phyloP scores from a whole-genome alignment of 2,329 filamentous ascomycete species.

The Metarhizium album region DNA sequence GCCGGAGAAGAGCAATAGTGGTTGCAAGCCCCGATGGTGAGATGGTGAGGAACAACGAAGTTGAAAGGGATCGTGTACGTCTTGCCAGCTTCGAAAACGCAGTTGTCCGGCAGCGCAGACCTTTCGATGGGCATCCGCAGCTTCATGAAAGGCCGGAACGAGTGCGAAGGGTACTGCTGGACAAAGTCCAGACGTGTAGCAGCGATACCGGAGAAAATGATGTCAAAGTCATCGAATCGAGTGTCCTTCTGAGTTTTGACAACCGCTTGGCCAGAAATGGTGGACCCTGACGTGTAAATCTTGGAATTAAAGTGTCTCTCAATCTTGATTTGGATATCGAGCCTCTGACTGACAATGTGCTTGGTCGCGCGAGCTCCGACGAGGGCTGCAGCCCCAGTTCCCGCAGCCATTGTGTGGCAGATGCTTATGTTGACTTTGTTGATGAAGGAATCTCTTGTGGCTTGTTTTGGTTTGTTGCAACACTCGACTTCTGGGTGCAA shows the following conservation, averaged over 20 bases:
- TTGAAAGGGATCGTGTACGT: slow-evolving; percentile 45
- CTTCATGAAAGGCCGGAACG: slow-evolving; percentile 44
- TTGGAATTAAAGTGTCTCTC: slow-evolving; percentile 43
- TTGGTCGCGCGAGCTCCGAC: not conserved
- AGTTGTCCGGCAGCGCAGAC: slow-evolving; percentile 34
- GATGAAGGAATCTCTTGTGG: not conserved
- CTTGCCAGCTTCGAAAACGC: slow-evolving; percentile 36
- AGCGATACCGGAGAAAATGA: slow-evolving; percentile 40
- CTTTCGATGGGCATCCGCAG: slow-evolving; percentile 40
- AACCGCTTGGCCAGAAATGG: slow-evolving; percentile 36
- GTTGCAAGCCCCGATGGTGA: slow-evolving; percentile 45
- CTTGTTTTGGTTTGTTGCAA: not conserved
- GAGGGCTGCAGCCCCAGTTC: not conserved
- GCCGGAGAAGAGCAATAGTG: slow-evolving; percentile 34
- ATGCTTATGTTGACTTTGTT: not conserved
- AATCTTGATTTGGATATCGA: slow-evolving; percentile 34
- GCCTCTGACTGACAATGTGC: slow-evolving; percentile 2
- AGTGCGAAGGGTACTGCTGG: slow-evolving; percentile 34
- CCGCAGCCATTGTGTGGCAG: slow-evolving; percentile 1
- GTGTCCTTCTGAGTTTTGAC: slow-evolving; percentile 35
- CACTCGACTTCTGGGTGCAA: not conserved
- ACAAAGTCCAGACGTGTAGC: slow-evolving; percentile 41
- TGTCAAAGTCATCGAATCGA: slow-evolving; percentile 40
- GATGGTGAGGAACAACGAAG: slow-evolving; percentile 47
- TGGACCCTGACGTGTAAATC: slow-evolving; percentile 44